Conservation (phyloP, 1,139 yeast genomes). For the Ashbya aceris region DNA sequence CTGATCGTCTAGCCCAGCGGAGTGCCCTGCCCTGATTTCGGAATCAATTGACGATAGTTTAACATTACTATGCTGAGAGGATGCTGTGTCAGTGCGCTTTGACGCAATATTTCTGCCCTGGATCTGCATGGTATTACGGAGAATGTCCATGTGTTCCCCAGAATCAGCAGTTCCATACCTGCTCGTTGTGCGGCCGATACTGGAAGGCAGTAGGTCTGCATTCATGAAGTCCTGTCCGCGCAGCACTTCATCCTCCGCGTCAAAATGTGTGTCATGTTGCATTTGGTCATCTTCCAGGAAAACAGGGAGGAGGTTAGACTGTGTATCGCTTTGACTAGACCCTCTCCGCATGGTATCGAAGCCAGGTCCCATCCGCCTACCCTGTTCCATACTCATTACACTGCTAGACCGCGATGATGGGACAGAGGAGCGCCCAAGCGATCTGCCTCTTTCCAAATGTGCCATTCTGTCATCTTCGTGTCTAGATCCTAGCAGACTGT, state of each 20-base stretch:
- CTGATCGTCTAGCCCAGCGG: conserved; percentile 17
- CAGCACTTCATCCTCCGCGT: conserved; percentile 3
- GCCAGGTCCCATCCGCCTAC: conserved; percentile 15
- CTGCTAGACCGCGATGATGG: conserved; percentile 20
- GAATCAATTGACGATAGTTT: conserved; percentile 1
- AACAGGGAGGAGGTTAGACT: conserved; percentile 12
- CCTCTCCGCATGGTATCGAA: conserved; percentile 1
- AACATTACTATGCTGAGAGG: conserved; percentile 1
- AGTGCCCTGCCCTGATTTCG: neutral
- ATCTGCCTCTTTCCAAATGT: conserved; percentile 19
- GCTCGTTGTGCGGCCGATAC: conserved; percentile 21
- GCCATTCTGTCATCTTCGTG: neutral
- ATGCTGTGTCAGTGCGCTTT: conserved; percentile 4
- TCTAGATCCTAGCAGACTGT: neutral
- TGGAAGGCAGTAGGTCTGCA: conserved; percentile 26
- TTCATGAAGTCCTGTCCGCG: conserved; percentile 15
- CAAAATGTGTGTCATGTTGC: conserved; percentile 1
- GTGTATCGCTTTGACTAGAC: conserved; percentile 3
- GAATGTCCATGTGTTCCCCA: conserved; percentile 18
- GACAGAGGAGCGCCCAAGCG: conserved; percentile 11
- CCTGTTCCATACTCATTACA: conserved; percentile 22
- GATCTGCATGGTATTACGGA: conserved; percentile 7
- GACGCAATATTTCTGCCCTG: conserved; percentile 1
- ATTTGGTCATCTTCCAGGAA: conserved; percentile 7
- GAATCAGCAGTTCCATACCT: conserved; percentile 13